Evolutionary conservation across 495 filamentous ascomycete genomes (phyloP).

Genomic region (Parathielavia hyrcaniae): DNA sequence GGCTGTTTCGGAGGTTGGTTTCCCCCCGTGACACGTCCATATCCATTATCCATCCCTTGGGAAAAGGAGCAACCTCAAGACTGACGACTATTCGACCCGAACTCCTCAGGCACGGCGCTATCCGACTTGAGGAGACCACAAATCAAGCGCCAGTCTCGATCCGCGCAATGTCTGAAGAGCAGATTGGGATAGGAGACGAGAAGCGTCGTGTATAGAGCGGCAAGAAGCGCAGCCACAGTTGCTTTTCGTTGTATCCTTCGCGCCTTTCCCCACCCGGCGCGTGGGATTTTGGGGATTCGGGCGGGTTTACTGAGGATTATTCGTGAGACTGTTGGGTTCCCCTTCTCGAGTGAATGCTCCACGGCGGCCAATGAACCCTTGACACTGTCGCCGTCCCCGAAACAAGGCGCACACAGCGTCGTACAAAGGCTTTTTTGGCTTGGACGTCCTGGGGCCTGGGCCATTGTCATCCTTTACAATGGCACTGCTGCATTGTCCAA

Average conservation of each 20-base stretch:
- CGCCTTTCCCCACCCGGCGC: neutral
- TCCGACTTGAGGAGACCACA: conserved; percentile 20
- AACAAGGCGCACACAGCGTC: too few species aligned
- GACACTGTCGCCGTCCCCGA: too few species aligned
- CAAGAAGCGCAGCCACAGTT: neutral
- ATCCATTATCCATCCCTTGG: neutral
- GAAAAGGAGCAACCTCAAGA: neutral
- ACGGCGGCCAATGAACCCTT: too few species aligned
- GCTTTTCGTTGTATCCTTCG: neutral
- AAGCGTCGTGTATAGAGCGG: neutral
- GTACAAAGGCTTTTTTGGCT: too few species aligned
- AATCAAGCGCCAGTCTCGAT: conserved; percentile 9
- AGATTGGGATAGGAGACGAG: conserved; percentile 1
- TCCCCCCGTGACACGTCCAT: neutral
- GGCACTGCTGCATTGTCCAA: neutral
- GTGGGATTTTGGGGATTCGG: neutral
- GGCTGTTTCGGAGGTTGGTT: conserved; percentile 32
- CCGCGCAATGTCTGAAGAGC: neutral
- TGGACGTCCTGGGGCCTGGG: too few species aligned
- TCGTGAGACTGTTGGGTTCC: too few species aligned
- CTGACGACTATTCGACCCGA: neutral
- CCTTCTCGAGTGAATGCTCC: too few species aligned
- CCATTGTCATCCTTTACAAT: neutral
- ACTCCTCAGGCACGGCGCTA: conserved; percentile 18
- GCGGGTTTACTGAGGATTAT: too few species aligned